Evolutionary conservation across 495 filamentous ascomycete species (phyloP).

Genomic region (Aspergillus egyptiacus): DNA sequence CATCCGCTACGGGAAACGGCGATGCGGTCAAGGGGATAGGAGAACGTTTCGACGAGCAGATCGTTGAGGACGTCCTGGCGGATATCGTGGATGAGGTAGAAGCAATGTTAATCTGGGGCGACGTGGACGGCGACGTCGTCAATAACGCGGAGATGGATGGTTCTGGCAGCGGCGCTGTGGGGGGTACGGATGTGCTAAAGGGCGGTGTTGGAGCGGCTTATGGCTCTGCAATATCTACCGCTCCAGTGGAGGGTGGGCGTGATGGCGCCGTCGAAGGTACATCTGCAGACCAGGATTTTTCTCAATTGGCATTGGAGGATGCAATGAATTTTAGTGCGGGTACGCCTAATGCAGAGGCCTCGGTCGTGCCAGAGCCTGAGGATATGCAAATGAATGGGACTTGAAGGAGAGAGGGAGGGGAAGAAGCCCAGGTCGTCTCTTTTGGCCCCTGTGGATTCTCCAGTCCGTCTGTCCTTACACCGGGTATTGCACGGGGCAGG

Average conservation of each 20-base stretch:
- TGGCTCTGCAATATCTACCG: conserved; percentile 22
- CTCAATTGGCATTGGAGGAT: conserved; percentile 23
- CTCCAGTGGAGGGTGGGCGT: background rate
- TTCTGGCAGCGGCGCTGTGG: conserved; percentile 27
- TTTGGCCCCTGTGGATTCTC: background rate
- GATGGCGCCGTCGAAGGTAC: conserved; percentile 11
- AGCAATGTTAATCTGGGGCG: conserved; percentile 44
- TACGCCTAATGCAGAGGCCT: conserved; percentile 26
- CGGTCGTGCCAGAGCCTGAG: conserved; percentile 5
- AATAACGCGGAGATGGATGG: conserved; percentile 27
- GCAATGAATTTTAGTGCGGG: conserved; percentile 24
- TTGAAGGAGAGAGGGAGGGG: no score
- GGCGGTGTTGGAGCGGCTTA: conserved; percentile 35
- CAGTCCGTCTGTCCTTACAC: background rate
- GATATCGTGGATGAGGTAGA: conserved; percentile 91
- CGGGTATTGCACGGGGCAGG: background rate
- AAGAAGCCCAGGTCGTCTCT: background rate
- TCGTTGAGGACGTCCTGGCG: conserved; percentile 88
- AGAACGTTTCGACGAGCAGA: conserved; percentile 88
- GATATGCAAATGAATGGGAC: conserved; percentile 18
- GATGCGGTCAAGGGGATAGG: conserved; percentile 52
- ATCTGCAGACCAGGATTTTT: conserved; percentile 11
- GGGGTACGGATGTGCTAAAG: conserved; percentile 34
- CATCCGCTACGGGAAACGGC: conserved; percentile 31
- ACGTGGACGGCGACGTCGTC: conserved; percentile 36